Conservation (phyloP, 495 filamentous ascomycete species). For the Penicillium roqueforti region DNA sequence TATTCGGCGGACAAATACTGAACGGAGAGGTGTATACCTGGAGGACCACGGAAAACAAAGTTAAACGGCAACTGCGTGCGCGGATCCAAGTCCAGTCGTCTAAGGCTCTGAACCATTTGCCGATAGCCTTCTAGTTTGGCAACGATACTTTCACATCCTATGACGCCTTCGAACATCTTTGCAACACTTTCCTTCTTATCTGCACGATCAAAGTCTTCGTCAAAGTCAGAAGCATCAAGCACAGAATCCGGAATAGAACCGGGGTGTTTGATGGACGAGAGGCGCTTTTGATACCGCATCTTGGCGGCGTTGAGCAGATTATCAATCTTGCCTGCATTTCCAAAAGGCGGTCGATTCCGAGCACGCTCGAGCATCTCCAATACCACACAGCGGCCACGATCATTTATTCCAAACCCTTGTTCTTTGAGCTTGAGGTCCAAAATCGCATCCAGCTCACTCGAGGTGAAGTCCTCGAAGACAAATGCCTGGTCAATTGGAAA, state of each 20-base stretch:
- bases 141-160: conserved; percentile 64
- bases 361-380: conserved; percentile 40
- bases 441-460: conserved; percentile 54
- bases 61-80: conserved; percentile 54
- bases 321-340: conserved; percentile 59
- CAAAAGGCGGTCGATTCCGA: conserved; percentile 49
- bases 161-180: conserved; percentile 58
- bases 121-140: conserved; percentile 57
- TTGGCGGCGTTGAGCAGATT: conserved; percentile 61
- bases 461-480: conserved; percentile 64
- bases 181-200: conserved; percentile 47
- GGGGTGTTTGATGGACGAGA: conserved; percentile 21
- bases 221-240: conserved; percentile 64
- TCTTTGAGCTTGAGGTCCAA: conserved; percentile 49
- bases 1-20: not conserved
- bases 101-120: conserved; percentile 48
- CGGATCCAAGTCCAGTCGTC: conserved; percentile 51
- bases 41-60: conserved; percentile 61
- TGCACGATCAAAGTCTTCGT: conserved; percentile 58
- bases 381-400: conserved; percentile 34
- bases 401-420: conserved; percentile 41
- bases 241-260: conserved; percentile 28
- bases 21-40: conserved; percentile 37
- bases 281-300: conserved; percentile 49
- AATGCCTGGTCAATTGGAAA: conserved; percentile 66